Evolutionary conservation across 2,329 filamentous ascomycete genomes (phyloP).

Genomic region (Aureobasidium sp.): DNA sequence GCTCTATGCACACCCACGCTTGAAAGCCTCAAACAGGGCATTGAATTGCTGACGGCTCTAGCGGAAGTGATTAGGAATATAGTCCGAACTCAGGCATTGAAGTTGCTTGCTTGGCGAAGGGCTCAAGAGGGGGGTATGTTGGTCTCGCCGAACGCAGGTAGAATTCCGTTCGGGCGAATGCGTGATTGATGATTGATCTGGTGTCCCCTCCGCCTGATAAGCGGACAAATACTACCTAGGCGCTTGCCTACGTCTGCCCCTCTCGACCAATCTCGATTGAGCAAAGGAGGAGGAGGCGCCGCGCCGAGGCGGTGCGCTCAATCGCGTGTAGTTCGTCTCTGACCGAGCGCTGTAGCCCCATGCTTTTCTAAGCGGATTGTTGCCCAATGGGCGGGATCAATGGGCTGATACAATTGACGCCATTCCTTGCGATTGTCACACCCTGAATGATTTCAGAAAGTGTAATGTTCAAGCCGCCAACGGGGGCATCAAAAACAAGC

Average conservation of each 20-base stretch:
- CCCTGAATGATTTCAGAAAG: slow-evolving; percentile 1
- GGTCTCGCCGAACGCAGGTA: not conserved
- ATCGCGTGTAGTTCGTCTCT: slow-evolving; percentile 11
- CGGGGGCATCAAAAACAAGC: not conserved
- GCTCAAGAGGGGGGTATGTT: not conserved
- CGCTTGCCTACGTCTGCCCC: slow-evolving; percentile 7
- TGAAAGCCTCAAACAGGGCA: not conserved
- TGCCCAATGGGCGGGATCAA: slow-evolving; percentile 9
- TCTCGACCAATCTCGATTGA: slow-evolving; percentile 7
- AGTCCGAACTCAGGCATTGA: not conserved
- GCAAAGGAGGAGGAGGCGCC: slow-evolving; percentile 2
- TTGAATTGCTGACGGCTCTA: not conserved
- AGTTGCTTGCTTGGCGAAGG: not conserved
- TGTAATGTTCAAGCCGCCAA: not conserved
- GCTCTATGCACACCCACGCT: not conserved
- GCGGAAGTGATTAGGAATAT: not conserved
- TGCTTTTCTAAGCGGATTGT: slow-evolving; percentile 8
- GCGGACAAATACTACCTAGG: slow-evolving; percentile 5
- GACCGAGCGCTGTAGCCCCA: slow-evolving; percentile 2
- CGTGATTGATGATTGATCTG: slow-evolving; percentile 9
- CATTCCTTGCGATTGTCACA: slow-evolving; percentile 2
- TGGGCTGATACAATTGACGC: slow-evolving; percentile 9
- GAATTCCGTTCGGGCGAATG: slow-evolving; percentile 2
- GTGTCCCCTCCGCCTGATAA: slow-evolving; percentile 6
- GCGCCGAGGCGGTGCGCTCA: slow-evolving; percentile 8